A percentile compares a stretch with the other conserved stretches of the same genome.
Evolutionary conservation across 495 filamentous ascomycete species (phyloP).

Genomic region (Articulospora tetracladia): DNA sequence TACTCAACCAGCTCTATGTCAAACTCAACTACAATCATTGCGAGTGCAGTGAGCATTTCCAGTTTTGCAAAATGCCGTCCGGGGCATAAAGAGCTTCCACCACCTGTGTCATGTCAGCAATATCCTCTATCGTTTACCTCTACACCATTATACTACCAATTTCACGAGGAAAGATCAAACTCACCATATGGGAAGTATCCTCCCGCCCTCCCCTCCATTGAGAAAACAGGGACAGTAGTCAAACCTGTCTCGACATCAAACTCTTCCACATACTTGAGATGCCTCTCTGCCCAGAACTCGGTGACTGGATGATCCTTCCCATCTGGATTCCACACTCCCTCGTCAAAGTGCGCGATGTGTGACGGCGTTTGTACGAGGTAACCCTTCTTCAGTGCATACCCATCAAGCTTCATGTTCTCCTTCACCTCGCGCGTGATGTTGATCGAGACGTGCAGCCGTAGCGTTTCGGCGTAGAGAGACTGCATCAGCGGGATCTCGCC

Average conservation of each 20-base stretch:
- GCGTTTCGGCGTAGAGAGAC: constrained; percentile 34
- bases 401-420: constrained; percentile 1
- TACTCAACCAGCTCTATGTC: constrained; percentile 42
- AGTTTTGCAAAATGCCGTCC: constrained; percentile 46
- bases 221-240: constrained; percentile 18
- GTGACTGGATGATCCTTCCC: constrained; percentile 25
- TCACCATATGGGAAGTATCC: constrained; percentile 28
- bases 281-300: constrained; percentile 36
- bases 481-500: constrained; percentile 32
- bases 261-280: constrained; percentile 26
- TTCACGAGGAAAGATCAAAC: too few species aligned
- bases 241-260: not conserved
- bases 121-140: too few species aligned
- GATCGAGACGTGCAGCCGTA: constrained; percentile 33
- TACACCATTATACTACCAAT: too few species aligned
- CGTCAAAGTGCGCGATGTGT: not conserved
- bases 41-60: constrained; percentile 37
- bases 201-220: constrained; percentile 24
- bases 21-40: constrained; percentile 27
- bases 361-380: not conserved
- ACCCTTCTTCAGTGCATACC: constrained; percentile 6
- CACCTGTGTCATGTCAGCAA: constrained; percentile 14
- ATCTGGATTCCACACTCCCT: constrained; percentile 18
- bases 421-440: not conserved
- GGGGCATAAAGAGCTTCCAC: constrained; percentile 40